A percentile compares a stretch with the other conserved stretches of the same genome.
phyloP scores from a whole-genome alignment of 768 basidiomycete genomes.

The Porpolomopsis calyptriformis region DNA sequence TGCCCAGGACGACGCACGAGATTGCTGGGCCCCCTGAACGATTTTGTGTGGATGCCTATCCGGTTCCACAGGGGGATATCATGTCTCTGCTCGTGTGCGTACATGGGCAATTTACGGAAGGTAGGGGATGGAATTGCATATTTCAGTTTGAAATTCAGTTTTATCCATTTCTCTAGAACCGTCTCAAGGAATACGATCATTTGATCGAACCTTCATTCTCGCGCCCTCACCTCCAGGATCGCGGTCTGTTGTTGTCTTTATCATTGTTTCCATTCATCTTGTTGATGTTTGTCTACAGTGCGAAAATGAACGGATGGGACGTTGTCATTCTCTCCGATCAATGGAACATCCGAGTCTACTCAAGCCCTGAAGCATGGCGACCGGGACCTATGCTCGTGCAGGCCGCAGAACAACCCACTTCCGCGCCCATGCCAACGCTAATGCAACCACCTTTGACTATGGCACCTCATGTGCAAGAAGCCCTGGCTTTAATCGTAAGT shows the following conservation, averaged over 20 bases:
- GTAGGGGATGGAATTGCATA: slow-evolving; percentile 23
- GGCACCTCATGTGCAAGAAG: slow-evolving; percentile 35
- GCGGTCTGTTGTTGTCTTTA: slow-evolving; percentile 42
- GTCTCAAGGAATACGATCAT: slow-evolving; percentile 73
- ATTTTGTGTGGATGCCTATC: slow-evolving; percentile 84
- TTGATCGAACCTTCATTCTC: slow-evolving; percentile 86
- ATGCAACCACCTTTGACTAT: slow-evolving; percentile 15
- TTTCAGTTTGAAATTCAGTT: not conserved
- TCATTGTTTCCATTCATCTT: slow-evolving; percentile 6
- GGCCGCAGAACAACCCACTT: slow-evolving; percentile 28
- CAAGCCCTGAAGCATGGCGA: slow-evolving; percentile 70
- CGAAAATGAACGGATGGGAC: slow-evolving; percentile 79
- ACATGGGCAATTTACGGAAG: slow-evolving; percentile 87
- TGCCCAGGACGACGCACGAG: slow-evolving; percentile 80
- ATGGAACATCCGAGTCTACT: slow-evolving; percentile 73
- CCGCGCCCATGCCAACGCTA: slow-evolving; percentile 14
- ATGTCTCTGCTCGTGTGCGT: slow-evolving; percentile 62
- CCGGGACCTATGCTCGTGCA: slow-evolving; percentile 68
- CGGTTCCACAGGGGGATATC: slow-evolving; percentile 49
- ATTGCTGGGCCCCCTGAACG: slow-evolving; percentile 66
- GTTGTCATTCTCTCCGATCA: slow-evolving; percentile 85
- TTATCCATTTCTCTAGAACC: slow-evolving; percentile 19
- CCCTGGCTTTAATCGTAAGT: slow-evolving; percentile 49
- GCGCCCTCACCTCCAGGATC: slow-evolving; percentile 74
- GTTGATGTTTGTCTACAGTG: slow-evolving; percentile 31